Evolutionary conservation across 2,329 filamentous ascomycete species (phyloP), one percentile per base, ranked within the genome.

Genomic region (Diaporthe vexans): DNA sequence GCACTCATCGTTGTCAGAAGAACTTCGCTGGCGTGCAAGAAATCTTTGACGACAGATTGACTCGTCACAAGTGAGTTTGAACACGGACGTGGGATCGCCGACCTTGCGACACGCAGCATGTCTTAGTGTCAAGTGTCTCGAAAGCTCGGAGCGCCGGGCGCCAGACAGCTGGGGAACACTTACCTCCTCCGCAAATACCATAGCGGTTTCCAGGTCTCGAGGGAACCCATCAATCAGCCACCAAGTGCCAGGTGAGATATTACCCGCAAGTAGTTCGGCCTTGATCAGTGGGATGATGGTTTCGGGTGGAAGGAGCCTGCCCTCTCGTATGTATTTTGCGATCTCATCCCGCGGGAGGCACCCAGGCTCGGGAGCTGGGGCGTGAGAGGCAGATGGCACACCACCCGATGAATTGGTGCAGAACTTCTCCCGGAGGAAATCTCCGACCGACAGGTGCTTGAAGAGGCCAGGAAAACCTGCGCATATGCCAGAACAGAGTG

Each of bases 61-160:
- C 1, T 2, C 1, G 3, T 33, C 6, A 24, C 59, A 63, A 10
- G 8, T 19, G 17, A 63, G 59, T 2, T 21, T 0, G 8, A 63
- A 21, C 24, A 63, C 11, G 0, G 1, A 3, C 9, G 0, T 2
- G 0, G 59, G 59, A 1, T 6, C 3, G 3, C 13, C n/a, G 8
- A 65, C 3, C 59, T 65, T 24, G 40, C 8, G 2, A 46, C 19
- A 10, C 10, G 26, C 5, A 29, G 4, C 1, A 9, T 13, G 5
- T 7, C 19, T 65, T 19, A 65, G 26, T 26, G 26, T 15, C 21
- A 0, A 0, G 5, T 4, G n/a, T 48, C 57, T 9, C 3, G 15
- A 19, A 6, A 51, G 3, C 5, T 4, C 1, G 7, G 15, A 21
- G 11, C 2, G 2, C 11, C 40, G 1, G 37, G 11, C 37, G 4